These are phyloP conservation scores for Psidium guajava DNA, from an alignment of 345 rosid genomes.

Conservation along the genomic window DNA sequence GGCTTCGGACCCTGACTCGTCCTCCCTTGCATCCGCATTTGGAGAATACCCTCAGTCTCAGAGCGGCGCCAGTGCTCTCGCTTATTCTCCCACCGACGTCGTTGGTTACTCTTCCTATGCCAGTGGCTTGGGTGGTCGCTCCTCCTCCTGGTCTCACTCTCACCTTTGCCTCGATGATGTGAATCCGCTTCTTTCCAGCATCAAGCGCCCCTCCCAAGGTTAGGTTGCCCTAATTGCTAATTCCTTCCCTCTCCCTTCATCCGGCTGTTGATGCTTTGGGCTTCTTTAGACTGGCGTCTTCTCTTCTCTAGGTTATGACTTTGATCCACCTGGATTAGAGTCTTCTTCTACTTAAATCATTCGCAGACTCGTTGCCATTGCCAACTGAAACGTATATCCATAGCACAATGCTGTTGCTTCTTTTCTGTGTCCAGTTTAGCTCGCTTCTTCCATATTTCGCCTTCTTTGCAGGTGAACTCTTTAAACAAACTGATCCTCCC, in stretches of 20 bases:
- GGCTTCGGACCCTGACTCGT: neutral
- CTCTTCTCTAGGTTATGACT: neutral
- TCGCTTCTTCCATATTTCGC: neutral
- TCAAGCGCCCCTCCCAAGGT: constrained; percentile 11
- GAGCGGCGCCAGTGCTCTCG: neutral
- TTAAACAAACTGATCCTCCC: neutral
- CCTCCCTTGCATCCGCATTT: neutral
- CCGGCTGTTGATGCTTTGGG: neutral
- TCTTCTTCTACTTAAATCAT: neutral
- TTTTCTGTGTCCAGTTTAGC: neutral
- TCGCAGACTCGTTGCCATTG: neutral
- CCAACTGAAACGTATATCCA: neutral
- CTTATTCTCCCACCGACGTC: neutral
- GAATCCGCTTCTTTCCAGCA: neutral
- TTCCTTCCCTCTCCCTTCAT: neutral
- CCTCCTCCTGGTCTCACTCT: neutral
- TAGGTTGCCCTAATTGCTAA: neutral
- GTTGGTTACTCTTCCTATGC: neutral
- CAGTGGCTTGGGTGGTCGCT: neutral
- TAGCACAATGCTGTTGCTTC: neutral
- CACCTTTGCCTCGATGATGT: neutral
- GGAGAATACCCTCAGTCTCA: neutral
- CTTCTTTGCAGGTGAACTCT: neutral
- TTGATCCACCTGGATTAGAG: neutral
- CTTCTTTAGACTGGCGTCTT: neutral